Base-by-base conservation (phyloP, 31 red algal genomes). In the Odonthalia washingtoniensis region DNA sequence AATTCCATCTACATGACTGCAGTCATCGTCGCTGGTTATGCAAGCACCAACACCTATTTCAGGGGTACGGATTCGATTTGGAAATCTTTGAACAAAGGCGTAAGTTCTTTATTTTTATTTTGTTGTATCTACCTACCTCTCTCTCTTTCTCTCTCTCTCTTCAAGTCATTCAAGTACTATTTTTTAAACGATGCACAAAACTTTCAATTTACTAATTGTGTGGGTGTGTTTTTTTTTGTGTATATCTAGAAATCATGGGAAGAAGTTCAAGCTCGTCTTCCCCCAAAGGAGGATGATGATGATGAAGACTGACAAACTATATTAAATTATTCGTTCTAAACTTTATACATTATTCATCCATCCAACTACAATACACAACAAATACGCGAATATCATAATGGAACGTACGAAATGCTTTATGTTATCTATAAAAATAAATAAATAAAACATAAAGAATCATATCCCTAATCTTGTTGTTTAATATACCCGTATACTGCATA, bases 1-100 rank as follows among this genome's bases (percentile, higher is more conserved):
- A 94, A 81, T 43, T 97, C 95, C 46, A 80, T 92, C 31, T 97
- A 93, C 64, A 82, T 93, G 17, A 93, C 90, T 4, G 74, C 84
- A 45, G 66, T 81, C 21, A 69, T 97, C 37, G 46, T 77, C 5
- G 91, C 66, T 9, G 79, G 91, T 75, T 97, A 89, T 68, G 95
- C 84, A 38, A 49, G 38, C 26, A 94, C 91, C 4, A 78, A 90
- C 52, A 42, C 79, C 4, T 90, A 89, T 76, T 61, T 84, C 42
- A 66, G n/a, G 40, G 68, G 87, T 40, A 87, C 89, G 53, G 95
- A 97, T 67, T 77, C 78, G 37, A 34, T 97, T 31, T 97, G 95
- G 95, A 89, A 72, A 40, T 88, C 53, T 12, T 65, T 83, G n/a
- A 96, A 96, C 84, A 87, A 88, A 60, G 93, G 93, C 40, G 85